Evolutionary conservation across 108 stramenopile species (phyloP), one percentile per base, ranked within the genome.

Genomic region (Fragilariopsis cylindrus): DNA sequence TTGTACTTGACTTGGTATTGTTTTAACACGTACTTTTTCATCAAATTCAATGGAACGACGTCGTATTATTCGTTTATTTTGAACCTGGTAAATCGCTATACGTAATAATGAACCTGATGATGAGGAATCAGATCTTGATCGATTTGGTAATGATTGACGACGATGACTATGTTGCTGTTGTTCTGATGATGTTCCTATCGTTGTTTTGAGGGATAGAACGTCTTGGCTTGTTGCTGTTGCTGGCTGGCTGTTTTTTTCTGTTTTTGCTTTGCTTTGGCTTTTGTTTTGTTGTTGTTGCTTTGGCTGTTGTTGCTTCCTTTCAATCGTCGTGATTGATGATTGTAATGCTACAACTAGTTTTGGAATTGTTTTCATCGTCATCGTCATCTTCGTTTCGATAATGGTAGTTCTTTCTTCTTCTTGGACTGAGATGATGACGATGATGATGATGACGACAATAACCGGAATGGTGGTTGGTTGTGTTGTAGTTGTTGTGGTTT

Each of bases 21-120:
- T 47, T n/a, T 52, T 48, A 2, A 68, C 67, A 5, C 67, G 67
- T 16, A 68, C 67, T 12, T 40, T 68, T 50, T 68, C 67, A 44
- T 68, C 45, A 19, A 68, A 68, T 16, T 18, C 12, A n/a, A 68
- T 48, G 19, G 67, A 50, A 5, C 48, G 12, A 5, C 9, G 19
- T 39, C 67, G 7, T 4, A 48, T 30, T 11, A 68, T 52, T 39
- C 18, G 42, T 13, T 45, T 42, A 11, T 19, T 46, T 6, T 6
- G 12, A 18, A 13, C 65, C 65, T 45, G 65, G 65, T 11, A 65
- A 13, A 13, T 5, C 44, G 41, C n/a, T 6, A 65, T 60, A 21
- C 21, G 19, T 30, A 60, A 6, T 41, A 60, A 6, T 5, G 30
- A 30, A 30, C 30, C 30, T 30, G 30, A 30, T 30, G 30, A 30